These are phyloP conservation scores for Hysterium pulicare DNA, from an alignment of 2,329 filamentous ascomycete genomes.

Conservation along the genomic window DNA sequence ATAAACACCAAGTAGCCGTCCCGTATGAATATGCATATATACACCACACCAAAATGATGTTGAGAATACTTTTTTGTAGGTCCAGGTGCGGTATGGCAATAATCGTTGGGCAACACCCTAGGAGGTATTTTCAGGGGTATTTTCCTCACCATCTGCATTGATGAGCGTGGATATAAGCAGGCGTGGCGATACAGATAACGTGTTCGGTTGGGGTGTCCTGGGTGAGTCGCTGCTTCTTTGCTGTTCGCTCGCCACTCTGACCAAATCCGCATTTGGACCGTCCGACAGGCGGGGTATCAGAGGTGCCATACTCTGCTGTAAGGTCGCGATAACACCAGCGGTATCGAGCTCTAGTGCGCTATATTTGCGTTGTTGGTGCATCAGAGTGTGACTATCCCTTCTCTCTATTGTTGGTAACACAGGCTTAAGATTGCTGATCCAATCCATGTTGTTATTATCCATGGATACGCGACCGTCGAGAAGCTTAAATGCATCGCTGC, in stretches of 20 bases:
- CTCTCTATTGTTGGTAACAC: slow-evolving; percentile 15
- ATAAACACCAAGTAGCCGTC: too few relatives aligned
- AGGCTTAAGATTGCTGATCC: slow-evolving; percentile 27
- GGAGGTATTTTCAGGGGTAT: too few relatives aligned
- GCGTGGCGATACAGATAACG: background rate
- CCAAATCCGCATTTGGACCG: slow-evolving; percentile 25
- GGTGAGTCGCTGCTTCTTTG: slow-evolving; percentile 16
- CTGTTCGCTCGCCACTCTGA: slow-evolving; percentile 21
- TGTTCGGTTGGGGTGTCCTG: background rate
- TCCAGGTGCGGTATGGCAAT: too few relatives aligned
- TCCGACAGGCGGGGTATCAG: slow-evolving; percentile 21
- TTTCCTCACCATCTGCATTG: too few relatives aligned
- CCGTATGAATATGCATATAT: too few relatives aligned
- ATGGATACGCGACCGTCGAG: slow-evolving; percentile 31
- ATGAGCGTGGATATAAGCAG: slow-evolving; percentile 2
- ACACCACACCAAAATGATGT: too few relatives aligned
- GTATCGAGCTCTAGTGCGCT: slow-evolving; percentile 37
- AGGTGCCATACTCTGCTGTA: slow-evolving; percentile 27
- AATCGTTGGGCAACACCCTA: too few relatives aligned
- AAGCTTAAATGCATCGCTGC: slow-evolving; percentile 33
- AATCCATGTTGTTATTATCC: slow-evolving; percentile 28
- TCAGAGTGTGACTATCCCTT: slow-evolving; percentile 23
- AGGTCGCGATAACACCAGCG: slow-evolving; percentile 34
- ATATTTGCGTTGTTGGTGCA: slow-evolving; percentile 22
- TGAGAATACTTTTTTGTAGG: too few relatives aligned